A percentile compares a stretch with the other conserved stretches of the same genome.
Evolutionary conservation across 2,329 filamentous ascomycete genomes (phyloP).

Genomic region (Trichothecium roseum): DNA sequence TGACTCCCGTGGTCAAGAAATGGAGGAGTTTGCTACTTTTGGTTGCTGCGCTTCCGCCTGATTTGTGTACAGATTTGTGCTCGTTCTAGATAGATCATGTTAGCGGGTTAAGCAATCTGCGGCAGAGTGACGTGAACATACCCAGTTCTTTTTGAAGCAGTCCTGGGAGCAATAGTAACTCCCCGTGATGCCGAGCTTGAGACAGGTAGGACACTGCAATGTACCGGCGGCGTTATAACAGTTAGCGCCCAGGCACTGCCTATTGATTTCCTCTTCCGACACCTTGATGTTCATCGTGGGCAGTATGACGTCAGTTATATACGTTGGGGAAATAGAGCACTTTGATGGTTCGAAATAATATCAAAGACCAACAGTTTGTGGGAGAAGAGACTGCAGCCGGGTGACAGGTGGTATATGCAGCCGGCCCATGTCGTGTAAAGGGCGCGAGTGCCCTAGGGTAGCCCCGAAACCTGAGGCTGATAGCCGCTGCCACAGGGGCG

Average conservation of each 20-base stretch:
- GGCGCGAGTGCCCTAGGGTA: too few relatives aligned
- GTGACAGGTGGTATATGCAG: too few relatives aligned
- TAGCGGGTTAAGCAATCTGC: neutral
- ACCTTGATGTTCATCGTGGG: neutral
- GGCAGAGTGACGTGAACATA: constrained; percentile 23
- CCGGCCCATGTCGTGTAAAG: too few relatives aligned
- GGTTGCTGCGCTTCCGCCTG: constrained; percentile 15
- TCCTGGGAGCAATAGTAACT: constrained; percentile 98
- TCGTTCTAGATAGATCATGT: constrained; percentile 42
- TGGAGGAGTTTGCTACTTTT: constrained; percentile 32
- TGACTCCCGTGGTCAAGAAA: constrained; percentile 61
- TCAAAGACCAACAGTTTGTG: too few relatives aligned
- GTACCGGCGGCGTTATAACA: constrained; percentile 78
- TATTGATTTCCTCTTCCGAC: constrained; percentile 27
- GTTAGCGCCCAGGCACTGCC: constrained; percentile 69
- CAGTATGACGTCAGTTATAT: too few relatives aligned
- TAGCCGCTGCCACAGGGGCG: too few relatives aligned
- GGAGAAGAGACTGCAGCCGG: too few relatives aligned
- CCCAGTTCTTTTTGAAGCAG: constrained; percentile 98
- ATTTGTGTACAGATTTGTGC: constrained; percentile 66
- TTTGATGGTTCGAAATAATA: too few relatives aligned
- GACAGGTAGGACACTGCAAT: constrained; percentile 88
- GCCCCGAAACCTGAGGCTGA: too few relatives aligned
- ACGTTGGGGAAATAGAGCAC: too few relatives aligned
- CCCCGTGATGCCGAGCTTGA: constrained; percentile 77